Base-by-base conservation (phyloP, 805 yeast genomes). In the Pichia nanzhaoensis region DNA sequence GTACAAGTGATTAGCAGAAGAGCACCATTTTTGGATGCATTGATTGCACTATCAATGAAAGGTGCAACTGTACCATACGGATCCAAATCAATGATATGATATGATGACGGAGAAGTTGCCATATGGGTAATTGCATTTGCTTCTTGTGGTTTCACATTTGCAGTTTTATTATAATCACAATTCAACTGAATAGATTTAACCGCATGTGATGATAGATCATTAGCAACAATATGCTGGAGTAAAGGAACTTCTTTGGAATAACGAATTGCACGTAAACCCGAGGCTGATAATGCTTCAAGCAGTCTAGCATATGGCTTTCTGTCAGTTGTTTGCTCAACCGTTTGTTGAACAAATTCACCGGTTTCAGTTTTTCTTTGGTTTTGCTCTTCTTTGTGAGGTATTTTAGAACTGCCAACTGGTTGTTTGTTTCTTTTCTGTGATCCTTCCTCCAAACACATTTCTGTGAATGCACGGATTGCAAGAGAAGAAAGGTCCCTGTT, bases 1-100 rank as follows among this genome's bases (percentile, higher is more conserved):
- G 99, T 93, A 63, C 99, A 93, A 0, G 99, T 93, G 3, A 93
- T 91, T 41, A 93, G 68, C 52, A 93, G 65, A 36, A 93, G 57
- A 1, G 98, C 99, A 45, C 82, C 90, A 53, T 90, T 89, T 40
- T 75, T 76, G n/a, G 90, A 75, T 28, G 82, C 69, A 57, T 88
- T 95, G 28, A 93, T 70, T 0, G 98, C 97, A 28, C 93, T 79
- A 61, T 93, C 99, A 24, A 93, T 73, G 60, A 93, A 93, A 7
- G 99, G 99, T 0, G 96, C 78, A 0, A 96, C 99, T 0, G 97
- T 84, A 27, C 99, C 99, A 60, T 93, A 93, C 0, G 99, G 99
- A 64, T 93, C 99, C 42, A 93, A 72, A 65, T 93, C 99, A 47
- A 93, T 78, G 3, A 87, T 85, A 59, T 93, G 95, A 65, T 83